These are phyloP conservation scores for Penicillium sp. DNA, from an alignment of 2,329 filamentous ascomycete genomes.

Conservation along the genomic window DNA sequence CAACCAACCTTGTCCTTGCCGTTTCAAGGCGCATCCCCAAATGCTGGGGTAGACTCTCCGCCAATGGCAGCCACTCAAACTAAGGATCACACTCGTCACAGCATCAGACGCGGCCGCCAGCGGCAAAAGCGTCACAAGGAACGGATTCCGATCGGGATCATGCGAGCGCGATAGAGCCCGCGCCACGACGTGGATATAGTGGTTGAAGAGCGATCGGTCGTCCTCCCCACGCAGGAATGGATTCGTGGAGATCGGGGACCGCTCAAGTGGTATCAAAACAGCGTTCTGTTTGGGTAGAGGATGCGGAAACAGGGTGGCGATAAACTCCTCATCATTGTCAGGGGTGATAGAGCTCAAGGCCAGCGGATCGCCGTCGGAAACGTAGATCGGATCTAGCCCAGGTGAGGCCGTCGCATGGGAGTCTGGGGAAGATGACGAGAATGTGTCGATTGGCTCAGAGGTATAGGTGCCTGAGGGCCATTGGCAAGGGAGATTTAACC, in stretches of 20 bases:
- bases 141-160: conserved; percentile 26
- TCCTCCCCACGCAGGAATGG: conserved; percentile 27
- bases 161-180: conserved; percentile 27
- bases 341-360: conserved; percentile 10
- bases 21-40: conserved; percentile 27
- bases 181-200: conserved; percentile 31
- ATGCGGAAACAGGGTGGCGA: conserved; percentile 21
- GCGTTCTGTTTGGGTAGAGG: conserved; percentile 8
- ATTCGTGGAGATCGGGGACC: conserved; percentile 18
- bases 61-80: conserved; percentile 33
- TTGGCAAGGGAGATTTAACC: conserved; percentile 26
- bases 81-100: conserved; percentile 30
- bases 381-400: conserved; percentile 2
- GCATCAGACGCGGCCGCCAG: conserved; percentile 29
- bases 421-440: not conserved
- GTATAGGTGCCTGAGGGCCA: conserved; percentile 14
- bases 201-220: conserved; percentile 32
- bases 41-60: conserved; percentile 30
- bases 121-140: conserved; percentile 27
- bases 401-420: conserved; percentile 2
- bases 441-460: conserved; percentile 1
- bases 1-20: conserved; percentile 27
- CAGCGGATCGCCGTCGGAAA: conserved; percentile 12
- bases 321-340: conserved; percentile 20
- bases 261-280: conserved; percentile 5